Conservation (phyloP, 495 filamentous ascomycete species). For the Penicillium samsonianum region DNA sequence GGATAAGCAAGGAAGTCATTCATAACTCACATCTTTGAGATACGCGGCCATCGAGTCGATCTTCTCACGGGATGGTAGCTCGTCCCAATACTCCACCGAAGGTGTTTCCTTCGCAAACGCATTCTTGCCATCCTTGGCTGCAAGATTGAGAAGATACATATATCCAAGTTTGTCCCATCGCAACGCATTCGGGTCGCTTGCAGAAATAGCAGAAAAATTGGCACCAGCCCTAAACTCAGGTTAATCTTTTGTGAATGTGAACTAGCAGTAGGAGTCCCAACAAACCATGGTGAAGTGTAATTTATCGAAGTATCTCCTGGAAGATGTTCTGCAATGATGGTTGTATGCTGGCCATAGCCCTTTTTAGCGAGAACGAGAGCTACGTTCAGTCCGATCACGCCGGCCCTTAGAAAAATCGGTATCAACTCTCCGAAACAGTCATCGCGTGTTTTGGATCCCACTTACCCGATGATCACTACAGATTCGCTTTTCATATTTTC, state of each 20-base stretch:
- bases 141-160: conserved; percentile 24
- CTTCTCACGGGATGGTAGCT: conserved; percentile 27
- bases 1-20: background rate
- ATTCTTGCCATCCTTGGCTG: conserved; percentile 25
- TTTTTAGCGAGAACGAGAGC: conserved; percentile 33
- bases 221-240: conserved; percentile 28
- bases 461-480: conserved; percentile 26
- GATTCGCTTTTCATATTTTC: conserved; percentile 19
- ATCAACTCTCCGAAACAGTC: background rate
- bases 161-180: conserved; percentile 36
- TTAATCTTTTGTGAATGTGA: background rate
- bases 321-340: conserved; percentile 35
- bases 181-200: conserved; percentile 32
- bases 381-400: conserved; percentile 39
- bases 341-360: conserved; percentile 27
- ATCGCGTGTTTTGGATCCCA: background rate
- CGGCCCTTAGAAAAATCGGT: conserved; percentile 20
- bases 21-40: conserved; percentile 29
- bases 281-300: conserved; percentile 41
- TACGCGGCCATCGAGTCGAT: conserved; percentile 32
- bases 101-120: conserved; percentile 24
- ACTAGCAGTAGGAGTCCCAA: background rate
- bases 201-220: conserved; percentile 39
- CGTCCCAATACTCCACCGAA: conserved; percentile 37
- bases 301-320: conserved; percentile 30